Evolutionary conservation across 108 stramenopile species (phyloP), one percentile per base, ranked within the genome.

Genomic region (Pseudonitzschia multistriata): DNA sequence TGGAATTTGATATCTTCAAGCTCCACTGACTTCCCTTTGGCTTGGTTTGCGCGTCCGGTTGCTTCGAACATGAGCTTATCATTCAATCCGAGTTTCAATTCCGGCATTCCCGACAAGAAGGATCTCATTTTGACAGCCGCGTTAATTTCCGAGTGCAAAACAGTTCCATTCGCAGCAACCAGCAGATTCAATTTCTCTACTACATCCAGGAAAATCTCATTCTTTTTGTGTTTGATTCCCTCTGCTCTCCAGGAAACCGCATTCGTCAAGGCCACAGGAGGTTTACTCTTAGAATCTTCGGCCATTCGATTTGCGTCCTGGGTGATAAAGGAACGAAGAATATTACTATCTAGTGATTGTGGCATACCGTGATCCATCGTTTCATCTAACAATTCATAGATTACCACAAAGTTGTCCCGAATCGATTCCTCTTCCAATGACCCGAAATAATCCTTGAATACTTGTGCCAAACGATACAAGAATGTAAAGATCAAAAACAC

Each of bases 1-100:
- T 99, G 99, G 68, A 99, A 99, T 72, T 98, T 99, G 65, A 99
- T 97, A 76, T 99, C 99, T 74, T 99, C 98, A 66, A 99, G 81
- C 70, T 99, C 99, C 0, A 99, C 96, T 7, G 97, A 87, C 81
- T 99, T 99, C 42, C 81, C 83, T 52, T 72, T 63, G 10, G 81
- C 83, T 42, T 89, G 86, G 60, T 82, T 83, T 11, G 80, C 64
- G 36, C 85, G 78, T 28, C 80, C 89, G 14, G 81, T 87, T 3
- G 91, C 83, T 53, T 99, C 97, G 79, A 99, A 96, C 77, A 94
- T 88, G 28, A 99, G 81, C 76, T 99, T 99, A 90, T 99, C 99
- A 77, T 99, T 99, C 67, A 99, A 83, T 52, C 96, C 97, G 53
- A 99, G 91, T 87, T 95, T 94, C 76, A 96, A 91, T 68, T 99